Conservation (phyloP, 179 eudicot species). For the Actinidia chinensis region DNA sequence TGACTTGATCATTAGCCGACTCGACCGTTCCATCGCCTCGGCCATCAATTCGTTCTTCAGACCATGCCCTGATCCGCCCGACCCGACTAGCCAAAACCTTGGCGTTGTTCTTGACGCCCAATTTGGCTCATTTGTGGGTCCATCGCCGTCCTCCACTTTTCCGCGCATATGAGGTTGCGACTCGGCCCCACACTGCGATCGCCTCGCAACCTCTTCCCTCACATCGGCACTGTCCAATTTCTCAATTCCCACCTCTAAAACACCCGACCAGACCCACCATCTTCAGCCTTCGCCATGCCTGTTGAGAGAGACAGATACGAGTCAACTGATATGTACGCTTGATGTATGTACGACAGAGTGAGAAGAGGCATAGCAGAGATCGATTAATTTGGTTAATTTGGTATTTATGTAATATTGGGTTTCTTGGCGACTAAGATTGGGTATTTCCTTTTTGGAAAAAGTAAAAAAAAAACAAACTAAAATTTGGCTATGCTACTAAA, state of each 20-base stretch:
- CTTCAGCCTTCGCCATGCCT: constrained; percentile 51
- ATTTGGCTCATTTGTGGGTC: constrained; percentile 40
- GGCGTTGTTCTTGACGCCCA: constrained; percentile 67
- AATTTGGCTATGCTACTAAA: no score
- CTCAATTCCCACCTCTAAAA: constrained; percentile 58
- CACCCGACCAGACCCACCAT: constrained; percentile 82
- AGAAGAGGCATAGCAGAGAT: not conserved
- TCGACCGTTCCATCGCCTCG: constrained; percentile 66
- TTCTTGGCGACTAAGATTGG: not conserved
- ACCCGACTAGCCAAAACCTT: constrained; percentile 60
- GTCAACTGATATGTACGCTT: no score
- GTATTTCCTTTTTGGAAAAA: no score
- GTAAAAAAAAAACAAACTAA: no score
- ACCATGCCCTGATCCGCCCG: constrained; percentile 43
- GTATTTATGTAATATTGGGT: not conserved
- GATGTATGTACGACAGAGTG: not conserved
- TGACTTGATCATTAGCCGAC: no score
- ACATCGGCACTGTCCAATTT: constrained; percentile 62
- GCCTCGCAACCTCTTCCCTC: constrained; percentile 51
- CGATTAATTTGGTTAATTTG: not conserved
- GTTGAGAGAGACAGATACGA: not conserved
- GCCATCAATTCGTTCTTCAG: constrained; percentile 50
- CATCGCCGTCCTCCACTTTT: constrained; percentile 59
- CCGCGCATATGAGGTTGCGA: constrained; percentile 63
- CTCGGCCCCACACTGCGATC: constrained; percentile 37